phyloP scores from a whole-genome alignment of 2,329 filamentous ascomycete genomes.

The Cladophialophora exuberans region DNA sequence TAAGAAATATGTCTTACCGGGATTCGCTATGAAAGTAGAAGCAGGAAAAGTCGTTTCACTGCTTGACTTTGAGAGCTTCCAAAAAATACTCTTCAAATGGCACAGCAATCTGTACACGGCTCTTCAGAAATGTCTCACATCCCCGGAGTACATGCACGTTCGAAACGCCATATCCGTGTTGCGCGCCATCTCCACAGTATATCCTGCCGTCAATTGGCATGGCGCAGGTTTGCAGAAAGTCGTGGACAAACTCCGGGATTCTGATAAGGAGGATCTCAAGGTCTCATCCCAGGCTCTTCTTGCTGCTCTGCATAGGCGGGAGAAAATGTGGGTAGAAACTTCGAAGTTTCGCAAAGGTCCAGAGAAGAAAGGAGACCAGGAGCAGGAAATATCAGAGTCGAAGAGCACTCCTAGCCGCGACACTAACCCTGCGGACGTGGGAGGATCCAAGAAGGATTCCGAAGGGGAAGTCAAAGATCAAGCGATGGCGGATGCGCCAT shows the following conservation, averaged over 20 bases:
- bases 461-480: slow-evolving; percentile 53
- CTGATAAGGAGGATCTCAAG: slow-evolving; percentile 53
- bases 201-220: slow-evolving; percentile 89
- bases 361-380: slow-evolving; percentile 21
- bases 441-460: slow-evolving; percentile 41
- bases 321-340: slow-evolving; percentile 54
- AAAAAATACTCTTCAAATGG: slow-evolving; percentile 85
- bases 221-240: slow-evolving; percentile 55
- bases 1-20: slow-evolving; percentile 68
- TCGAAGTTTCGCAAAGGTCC: slow-evolving; percentile 40
- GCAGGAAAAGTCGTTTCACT: slow-evolving; percentile 72
- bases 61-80: slow-evolving; percentile 83
- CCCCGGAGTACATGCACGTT: slow-evolving; percentile 95
- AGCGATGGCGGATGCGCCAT: slow-evolving; percentile 43
- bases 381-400: slow-evolving; percentile 9
- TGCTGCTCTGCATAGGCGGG: slow-evolving; percentile 51
- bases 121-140: slow-evolving; percentile 78
- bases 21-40: slow-evolving; percentile 77
- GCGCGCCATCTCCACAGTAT: slow-evolving; percentile 77
- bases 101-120: slow-evolving; percentile 80
- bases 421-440: slow-evolving; percentile 28
- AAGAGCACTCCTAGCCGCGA: slow-evolving; percentile 31
- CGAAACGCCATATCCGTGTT: slow-evolving; percentile 91
- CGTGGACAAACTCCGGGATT: slow-evolving; percentile 48
- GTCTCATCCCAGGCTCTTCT: slow-evolving; percentile 54